phyloP scores from a whole-genome alignment of 2,329 filamentous ascomycete genomes.

The Calonectria pseudoturangicola region DNA sequence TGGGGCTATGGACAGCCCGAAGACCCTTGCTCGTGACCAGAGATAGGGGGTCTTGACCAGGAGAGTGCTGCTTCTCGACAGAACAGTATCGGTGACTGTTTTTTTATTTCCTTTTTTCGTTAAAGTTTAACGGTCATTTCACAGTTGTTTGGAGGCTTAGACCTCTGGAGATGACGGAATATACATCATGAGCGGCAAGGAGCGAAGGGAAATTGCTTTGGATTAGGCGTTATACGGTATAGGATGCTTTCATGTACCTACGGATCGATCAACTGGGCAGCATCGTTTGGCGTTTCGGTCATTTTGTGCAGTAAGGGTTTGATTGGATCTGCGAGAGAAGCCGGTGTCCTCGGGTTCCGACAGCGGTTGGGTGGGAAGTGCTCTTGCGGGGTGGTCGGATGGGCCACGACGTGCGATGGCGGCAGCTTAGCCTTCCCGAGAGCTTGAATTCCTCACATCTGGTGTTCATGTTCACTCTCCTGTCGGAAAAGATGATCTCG shows the following conservation, averaged over 20 bases:
- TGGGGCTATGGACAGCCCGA: background rate
- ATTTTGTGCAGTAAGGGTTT: background rate
- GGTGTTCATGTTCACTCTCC: background rate
- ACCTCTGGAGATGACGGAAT: background rate
- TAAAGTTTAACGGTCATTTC: background rate
- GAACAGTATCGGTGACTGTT: too few species aligned
- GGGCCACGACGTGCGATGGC: background rate
- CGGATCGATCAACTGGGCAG: conserved; percentile 43
- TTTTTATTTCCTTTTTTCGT: background rate
- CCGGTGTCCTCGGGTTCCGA: conserved; percentile 4
- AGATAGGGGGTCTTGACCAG: background rate
- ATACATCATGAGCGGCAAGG: conserved; percentile 6
- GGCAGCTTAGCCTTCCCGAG: background rate
- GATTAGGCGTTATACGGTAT: conserved; percentile 10
- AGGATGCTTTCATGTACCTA: conserved; percentile 28
- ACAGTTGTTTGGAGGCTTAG: conserved; percentile 1
- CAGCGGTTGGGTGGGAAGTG: background rate
- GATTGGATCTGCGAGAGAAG: conserved; percentile 35
- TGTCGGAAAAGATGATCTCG: background rate
- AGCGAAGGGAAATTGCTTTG: conserved; percentile 22
- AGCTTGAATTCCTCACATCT: background rate
- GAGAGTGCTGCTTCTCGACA: background rate
- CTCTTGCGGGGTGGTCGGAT: background rate
- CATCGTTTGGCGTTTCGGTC: conserved; percentile 53
- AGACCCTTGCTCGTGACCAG: background rate